phyloP scores from a whole-genome alignment of 371 early-diverging fungal genomes.

The Rhizomucor pusillus region DNA sequence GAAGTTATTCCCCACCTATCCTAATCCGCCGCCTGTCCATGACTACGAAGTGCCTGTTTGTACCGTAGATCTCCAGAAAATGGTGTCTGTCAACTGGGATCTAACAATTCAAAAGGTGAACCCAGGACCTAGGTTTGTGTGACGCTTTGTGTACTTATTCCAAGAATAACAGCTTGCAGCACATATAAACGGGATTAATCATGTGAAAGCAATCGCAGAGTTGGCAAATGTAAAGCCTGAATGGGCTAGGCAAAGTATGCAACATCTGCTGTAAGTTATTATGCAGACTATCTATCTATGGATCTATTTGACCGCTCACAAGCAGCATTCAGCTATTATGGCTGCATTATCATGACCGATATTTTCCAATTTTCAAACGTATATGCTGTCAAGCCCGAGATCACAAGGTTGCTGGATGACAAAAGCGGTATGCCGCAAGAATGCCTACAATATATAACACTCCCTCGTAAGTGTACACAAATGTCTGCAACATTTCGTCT shows the following conservation, averaged over 20 bases:
- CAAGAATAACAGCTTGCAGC: slow-evolving; percentile 23
- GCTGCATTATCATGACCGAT: slow-evolving; percentile 79
- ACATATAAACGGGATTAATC: slow-evolving; percentile 75
- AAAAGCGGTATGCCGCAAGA: slow-evolving; percentile 60
- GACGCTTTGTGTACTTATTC: no score
- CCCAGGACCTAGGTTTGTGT: no score
- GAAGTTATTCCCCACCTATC: slow-evolving; percentile 81
- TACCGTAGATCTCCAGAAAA: slow-evolving; percentile 61
- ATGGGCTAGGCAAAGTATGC: slow-evolving; percentile 72
- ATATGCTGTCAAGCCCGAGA: slow-evolving; percentile 68
- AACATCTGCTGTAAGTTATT: slow-evolving; percentile 70
- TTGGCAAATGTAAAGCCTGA: slow-evolving; percentile 72
- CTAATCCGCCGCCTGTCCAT: slow-evolving; percentile 70
- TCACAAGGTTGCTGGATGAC: slow-evolving; percentile 61
- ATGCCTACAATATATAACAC: slow-evolving; percentile 64
- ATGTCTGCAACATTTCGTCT: slow-evolving; percentile 1
- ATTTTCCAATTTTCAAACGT: slow-evolving; percentile 89
- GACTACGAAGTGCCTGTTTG: slow-evolving; percentile 86
- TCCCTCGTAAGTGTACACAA: slow-evolving; percentile 44
- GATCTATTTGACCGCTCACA: no score
- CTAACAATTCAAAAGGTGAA: slow-evolving; percentile 73
- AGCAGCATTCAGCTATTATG: slow-evolving; percentile 73
- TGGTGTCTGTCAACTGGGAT: slow-evolving; percentile 80
- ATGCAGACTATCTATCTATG: not conserved
- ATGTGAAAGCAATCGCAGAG: slow-evolving; percentile 74